Base-by-base conservation (phyloP, 176 grass and related monocot genomes). In the Musa schizocarpa region DNA sequence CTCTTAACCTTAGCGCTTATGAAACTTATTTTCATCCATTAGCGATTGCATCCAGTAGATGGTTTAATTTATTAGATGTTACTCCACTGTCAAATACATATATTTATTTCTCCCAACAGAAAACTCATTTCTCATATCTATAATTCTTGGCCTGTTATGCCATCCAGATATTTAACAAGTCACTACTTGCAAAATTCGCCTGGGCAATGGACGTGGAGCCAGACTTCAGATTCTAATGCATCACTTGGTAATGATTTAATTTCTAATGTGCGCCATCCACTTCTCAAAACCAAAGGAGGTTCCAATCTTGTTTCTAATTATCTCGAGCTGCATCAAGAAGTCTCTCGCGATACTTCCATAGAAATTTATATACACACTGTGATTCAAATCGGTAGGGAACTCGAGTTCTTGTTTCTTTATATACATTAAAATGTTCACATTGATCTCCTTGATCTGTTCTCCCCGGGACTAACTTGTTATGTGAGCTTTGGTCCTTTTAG, bases 171-270 rank as follows among this genome's bases (percentile, higher is more conserved):
- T 98, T 99, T 76, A 94, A 89, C 88, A 99, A 94, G 74, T 92
- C 91, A 0, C 91, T 99, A 54, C 25, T 94, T 16, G 95, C 88
- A 2, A 99, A 99, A 82, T 99, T 94, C 48, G 51, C 65, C 27
- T 99, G 95, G 95, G 87, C 95, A 55, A 91, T 94, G 95, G 90
- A 99, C 19, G 84, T 91, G 2, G 90, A 91, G 24, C 95, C 94
- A 0, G 78, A 81, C 19, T 99, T 91, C 90, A 94, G 88, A 89
- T 94, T 99, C 80, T 99, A 89, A 86, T 78, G 63, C 50, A 52
- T 68, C 71, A 49, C 61, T 3, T 25, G 75, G 34, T 43, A 43
- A 43, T 43, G 3, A 43, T 50, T 70, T 51, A 17, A 70, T 51
- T 52, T 7, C 13, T 16, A 6, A 6, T 14, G 9, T 19, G n/a